These are phyloP conservation scores for Sporormia fimetaria DNA, from an alignment of 495 filamentous ascomycete genomes.

Conservation along the genomic window DNA sequence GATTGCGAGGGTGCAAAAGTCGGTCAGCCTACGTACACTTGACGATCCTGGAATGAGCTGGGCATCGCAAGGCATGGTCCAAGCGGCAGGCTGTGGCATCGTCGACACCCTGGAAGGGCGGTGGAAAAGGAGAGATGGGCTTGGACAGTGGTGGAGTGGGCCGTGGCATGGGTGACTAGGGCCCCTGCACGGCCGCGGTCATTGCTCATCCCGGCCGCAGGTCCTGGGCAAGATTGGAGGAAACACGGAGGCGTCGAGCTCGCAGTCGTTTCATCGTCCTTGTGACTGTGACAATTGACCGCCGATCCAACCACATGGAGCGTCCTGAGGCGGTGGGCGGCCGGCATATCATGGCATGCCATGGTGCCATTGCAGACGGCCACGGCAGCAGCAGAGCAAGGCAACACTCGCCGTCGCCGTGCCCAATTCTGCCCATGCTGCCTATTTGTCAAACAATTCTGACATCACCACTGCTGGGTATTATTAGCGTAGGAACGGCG, in stretches of 20 bases:
- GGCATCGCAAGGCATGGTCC: conserved; percentile 20
- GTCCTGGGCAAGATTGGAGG: conserved; percentile 14
- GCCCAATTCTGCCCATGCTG: conserved; percentile 19
- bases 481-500: conserved; percentile 13
- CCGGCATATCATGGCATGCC: not conserved
- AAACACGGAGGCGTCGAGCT: conserved; percentile 24
- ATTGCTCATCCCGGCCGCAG: conserved; percentile 26
- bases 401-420: not conserved
- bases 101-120: conserved; percentile 7
- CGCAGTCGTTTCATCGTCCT: conserved; percentile 25
- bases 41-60: conserved; percentile 25
- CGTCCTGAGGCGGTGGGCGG: not conserved
- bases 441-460: not conserved
- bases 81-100: conserved; percentile 27
- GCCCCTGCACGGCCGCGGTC: conserved; percentile 22
- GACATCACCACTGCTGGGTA: conserved; percentile 3
- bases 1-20: conserved; percentile 16
- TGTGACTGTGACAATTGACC: conserved; percentile 24
- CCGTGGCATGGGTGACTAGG: not conserved
- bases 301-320: conserved; percentile 19
- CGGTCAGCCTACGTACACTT: conserved; percentile 26
- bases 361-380: too few species aligned
- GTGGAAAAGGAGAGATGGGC: conserved; percentile 20
- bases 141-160: conserved; percentile 18
- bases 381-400: too few species aligned